Conservation (phyloP, 2,329 filamentous ascomycete genomes). For the Claviceps africana region DNA sequence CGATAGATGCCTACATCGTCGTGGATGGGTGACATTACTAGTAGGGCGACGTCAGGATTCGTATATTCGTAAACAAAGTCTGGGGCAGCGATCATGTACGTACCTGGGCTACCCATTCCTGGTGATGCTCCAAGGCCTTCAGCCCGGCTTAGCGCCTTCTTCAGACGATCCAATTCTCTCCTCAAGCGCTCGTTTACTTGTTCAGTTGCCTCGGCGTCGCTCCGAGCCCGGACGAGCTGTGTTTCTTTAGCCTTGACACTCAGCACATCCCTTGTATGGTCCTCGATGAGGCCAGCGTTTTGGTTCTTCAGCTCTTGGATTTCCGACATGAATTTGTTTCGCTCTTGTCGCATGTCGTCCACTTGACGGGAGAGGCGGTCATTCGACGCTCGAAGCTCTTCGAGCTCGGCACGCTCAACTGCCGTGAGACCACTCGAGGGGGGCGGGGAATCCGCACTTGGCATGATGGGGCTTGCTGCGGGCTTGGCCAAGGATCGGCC, state of each 20-base stretch:
- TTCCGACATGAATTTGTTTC: slow-evolving; percentile 68
- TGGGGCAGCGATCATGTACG: background rate
- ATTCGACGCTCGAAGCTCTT: slow-evolving; percentile 73
- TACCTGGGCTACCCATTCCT: slow-evolving; percentile 25
- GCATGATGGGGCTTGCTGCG: slow-evolving; percentile 33
- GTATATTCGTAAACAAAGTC: background rate
- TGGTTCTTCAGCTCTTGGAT: slow-evolving; percentile 92
- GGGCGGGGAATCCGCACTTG: slow-evolving; percentile 41
- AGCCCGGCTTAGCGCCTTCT: slow-evolving; percentile 62
- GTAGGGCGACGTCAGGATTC: slow-evolving; percentile 8
- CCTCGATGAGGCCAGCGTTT: slow-evolving; percentile 91
- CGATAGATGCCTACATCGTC: slow-evolving; percentile 49
- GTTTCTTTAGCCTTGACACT: slow-evolving; percentile 98
- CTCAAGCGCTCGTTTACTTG: slow-evolving; percentile 71
- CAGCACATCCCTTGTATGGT: slow-evolving; percentile 87
- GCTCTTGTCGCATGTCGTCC: slow-evolving; percentile 72
- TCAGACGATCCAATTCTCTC: slow-evolving; percentile 82
- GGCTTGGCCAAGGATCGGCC: slow-evolving; percentile 76
- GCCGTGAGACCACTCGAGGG: slow-evolving; percentile 53
- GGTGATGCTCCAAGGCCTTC: slow-evolving; percentile 32
- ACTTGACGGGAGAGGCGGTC: slow-evolving; percentile 61
- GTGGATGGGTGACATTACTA: slow-evolving; percentile 35
- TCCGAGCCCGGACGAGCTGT: slow-evolving; percentile 80
- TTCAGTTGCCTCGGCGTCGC: slow-evolving; percentile 79
- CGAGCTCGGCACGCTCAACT: slow-evolving; percentile 82